Base-by-base conservation (phyloP, 345 rosid genomes). In the Aquilaria sinensis region DNA sequence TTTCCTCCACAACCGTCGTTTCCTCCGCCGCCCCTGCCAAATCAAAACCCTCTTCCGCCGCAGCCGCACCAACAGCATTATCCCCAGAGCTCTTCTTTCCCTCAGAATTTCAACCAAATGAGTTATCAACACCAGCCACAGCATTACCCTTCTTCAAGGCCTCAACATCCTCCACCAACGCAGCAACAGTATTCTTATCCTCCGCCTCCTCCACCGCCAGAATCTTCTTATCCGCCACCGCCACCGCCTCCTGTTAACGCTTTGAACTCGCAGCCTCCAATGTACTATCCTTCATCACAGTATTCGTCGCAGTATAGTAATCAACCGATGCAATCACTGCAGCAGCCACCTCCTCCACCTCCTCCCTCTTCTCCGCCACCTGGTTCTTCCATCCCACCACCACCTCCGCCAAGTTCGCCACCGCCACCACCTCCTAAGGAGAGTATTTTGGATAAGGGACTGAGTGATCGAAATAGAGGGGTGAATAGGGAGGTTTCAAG, bases 331-430 rank as follows among this genome's bases (percentile, higher is more conserved):
- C 88, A 81, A 68, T 76, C 66, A 5, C 57, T 61, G 60, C 66
- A 71, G 70, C 77, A 81, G 11, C 89, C 85, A 13, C 89, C 77
- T 31, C 89, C 83, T 12, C 90, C 81, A 2, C 85, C 82, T 10
- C 82, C 89, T 0, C 78, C 90, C 2, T 67, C 87, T 1, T 81
- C 96, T 15, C 77, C 85, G 16, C 82, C 88, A 2, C 81, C 90
- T 0, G 72, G 77, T 57, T 72, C 85, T 16, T 65, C 81, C 3
- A 60, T 74, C 31, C 93, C 90, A 4, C 90, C 94, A 13, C 98
- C 97, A 0, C 97, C 96, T 2, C 99, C 96, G 7, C 89, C 96
- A n/a, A 78, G 86, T 72, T 88, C 97, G 41, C 96, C 98, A 11
- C 92, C 96, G 1, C 83, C 88, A 9, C 92, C 80, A 34, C 94